Conservation (phyloP, 345 rosid genomes). For the Fremontodendron californicum region DNA sequence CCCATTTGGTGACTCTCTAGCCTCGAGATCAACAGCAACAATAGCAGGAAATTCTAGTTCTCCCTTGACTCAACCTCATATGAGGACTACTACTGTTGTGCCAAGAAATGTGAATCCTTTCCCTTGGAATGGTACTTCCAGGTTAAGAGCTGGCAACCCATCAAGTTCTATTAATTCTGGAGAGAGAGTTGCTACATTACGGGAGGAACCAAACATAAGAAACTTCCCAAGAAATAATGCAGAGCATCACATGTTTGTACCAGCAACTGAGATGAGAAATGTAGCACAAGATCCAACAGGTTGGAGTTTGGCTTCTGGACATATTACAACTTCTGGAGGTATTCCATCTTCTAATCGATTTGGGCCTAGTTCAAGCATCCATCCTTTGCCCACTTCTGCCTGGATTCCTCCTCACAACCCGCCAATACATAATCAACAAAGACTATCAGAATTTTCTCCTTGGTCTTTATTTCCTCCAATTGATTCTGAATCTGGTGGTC, state of each 20-base stretch:
- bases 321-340: constrained; percentile 34
- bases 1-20: constrained; percentile 35
- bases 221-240: constrained; percentile 42
- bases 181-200: constrained; percentile 42
- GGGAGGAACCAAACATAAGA: constrained; percentile 48
- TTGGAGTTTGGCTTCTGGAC: constrained; percentile 61
- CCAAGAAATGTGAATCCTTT: constrained; percentile 48
- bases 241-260: constrained; percentile 53
- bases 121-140: constrained; percentile 50
- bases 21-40: constrained; percentile 39
- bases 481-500: constrained; percentile 56
- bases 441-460: constrained; percentile 53
- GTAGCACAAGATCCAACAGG: constrained; percentile 53
- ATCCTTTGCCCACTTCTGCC: constrained; percentile 41
- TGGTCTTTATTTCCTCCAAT: constrained; percentile 68
- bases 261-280: constrained; percentile 49
- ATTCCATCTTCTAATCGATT: constrained; percentile 41
- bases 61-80: constrained; percentile 42
- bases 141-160: constrained; percentile 43
- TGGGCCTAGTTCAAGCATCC: constrained; percentile 47
- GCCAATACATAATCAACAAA: constrained; percentile 37
- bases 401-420: constrained; percentile 48
- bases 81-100: constrained; percentile 40
- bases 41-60: constrained; percentile 33
- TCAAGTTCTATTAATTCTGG: constrained; percentile 37